Evolutionary conservation across 2,329 filamentous ascomycete species (phyloP).

Genomic region (Eutypella sp.): DNA sequence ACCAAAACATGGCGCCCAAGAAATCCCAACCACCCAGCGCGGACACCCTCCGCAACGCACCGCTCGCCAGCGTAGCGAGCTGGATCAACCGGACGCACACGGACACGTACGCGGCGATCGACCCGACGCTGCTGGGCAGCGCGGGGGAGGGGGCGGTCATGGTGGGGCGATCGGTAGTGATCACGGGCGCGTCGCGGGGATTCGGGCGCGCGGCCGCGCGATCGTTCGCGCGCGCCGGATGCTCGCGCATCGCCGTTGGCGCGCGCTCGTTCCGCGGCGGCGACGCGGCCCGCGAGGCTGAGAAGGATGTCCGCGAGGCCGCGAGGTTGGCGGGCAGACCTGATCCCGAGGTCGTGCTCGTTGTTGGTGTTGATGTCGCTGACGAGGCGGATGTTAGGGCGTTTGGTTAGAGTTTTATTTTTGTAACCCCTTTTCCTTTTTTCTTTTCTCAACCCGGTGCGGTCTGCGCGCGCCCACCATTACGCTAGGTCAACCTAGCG

Average conservation of each 20-base stretch:
- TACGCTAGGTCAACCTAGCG: too few relatives aligned
- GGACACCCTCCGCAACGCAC: too few relatives aligned
- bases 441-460: too few relatives aligned
- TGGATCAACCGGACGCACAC: too few relatives aligned
- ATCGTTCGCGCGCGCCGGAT: constrained; percentile 38
- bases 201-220: constrained; percentile 42
- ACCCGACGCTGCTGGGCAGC: too few relatives aligned
- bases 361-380: neutral
- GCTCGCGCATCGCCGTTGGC: neutral
- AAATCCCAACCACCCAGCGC: too few relatives aligned
- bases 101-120: too few relatives aligned
- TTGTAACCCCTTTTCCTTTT: neutral
- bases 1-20: too few relatives aligned
- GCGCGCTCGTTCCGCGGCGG: neutral
- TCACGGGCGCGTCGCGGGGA: constrained; percentile 43
- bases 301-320: neutral
- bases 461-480: too few relatives aligned
- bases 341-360: neutral
- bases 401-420: neutral
- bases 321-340: neutral
- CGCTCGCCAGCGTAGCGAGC: too few relatives aligned
- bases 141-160: too few relatives aligned
- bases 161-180: constrained; percentile 34
- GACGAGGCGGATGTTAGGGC: neutral
- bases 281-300: neutral